Evolutionary conservation across 192 early-diverging fungal species (phyloP), one percentile per base, ranked within the genome.

Genomic region (Spizellomyces sp.): DNA sequence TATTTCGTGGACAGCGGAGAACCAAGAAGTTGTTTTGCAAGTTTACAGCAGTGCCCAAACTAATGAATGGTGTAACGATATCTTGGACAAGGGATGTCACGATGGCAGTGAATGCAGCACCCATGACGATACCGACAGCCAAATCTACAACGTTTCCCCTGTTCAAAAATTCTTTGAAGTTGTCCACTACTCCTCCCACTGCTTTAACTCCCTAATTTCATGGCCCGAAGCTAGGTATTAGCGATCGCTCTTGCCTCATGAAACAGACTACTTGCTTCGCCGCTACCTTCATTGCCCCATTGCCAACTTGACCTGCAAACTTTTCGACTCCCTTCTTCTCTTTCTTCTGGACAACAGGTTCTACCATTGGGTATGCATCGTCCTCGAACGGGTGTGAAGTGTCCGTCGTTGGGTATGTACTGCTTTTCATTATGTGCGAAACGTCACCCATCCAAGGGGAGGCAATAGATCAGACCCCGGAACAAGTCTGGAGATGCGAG

Each of bases 71-170:
- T 5, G 64, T 62, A n/a, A 47, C 17, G 21, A 66, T 17, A 15
- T 67, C 73, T 15, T 9, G 19, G 55, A 74, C 73, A 41, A 79
- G 45, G 10, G 67, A 61, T 12, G 62, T 84, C 67, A 86, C 80
- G 54, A 83, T 81, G 44, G 67, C 67, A 6, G 82, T 84, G 78
- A 89, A 91, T 14, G 87, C 85, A 48, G 81, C 77, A 74, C 88
- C 90, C 58, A 91, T 87, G 57, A 91, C 84, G 42, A 91, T 76
- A 73, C 88, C 90, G 10, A 89, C 85, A 54, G 88, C 88, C 48
- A 90, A 59, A 47, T 90, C 88, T 55, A 90, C 76, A 4, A 88
- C 88, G 67, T 88, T 89, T 36, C 69, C 69, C 44, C 80, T 66
- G 67, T 84, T 74, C 57, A 89, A 66, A 68, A 89, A 89, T 60